A percentile compares a stretch with the other conserved stretches of the same genome.
Evolutionary conservation across 106 monocot species (phyloP).

Genomic region (Hemerocallis citrina): DNA sequence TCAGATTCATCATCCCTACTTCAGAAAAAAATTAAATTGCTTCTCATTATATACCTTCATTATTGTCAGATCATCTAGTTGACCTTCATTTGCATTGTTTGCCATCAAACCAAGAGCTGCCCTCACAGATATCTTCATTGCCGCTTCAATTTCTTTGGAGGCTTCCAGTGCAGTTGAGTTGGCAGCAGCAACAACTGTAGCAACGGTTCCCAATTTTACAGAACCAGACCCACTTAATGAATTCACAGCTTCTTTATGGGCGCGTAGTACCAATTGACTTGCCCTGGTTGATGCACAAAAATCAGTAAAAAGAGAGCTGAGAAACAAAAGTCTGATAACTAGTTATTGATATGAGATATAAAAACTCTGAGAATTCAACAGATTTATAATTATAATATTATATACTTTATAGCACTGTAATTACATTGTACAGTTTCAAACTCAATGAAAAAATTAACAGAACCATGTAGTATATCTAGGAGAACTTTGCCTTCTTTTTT

Average conservation of each 20-base stretch:
- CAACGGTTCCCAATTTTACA: slow-evolving; percentile 79
- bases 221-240: slow-evolving; percentile 80
- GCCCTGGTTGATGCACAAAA: slow-evolving; percentile 64
- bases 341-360: too few species aligned
- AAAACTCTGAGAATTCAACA: too few species aligned
- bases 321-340: too few species aligned
- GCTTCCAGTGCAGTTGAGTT: slow-evolving; percentile 88
- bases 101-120: slow-evolving; percentile 56
- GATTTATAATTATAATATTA: too few species aligned
- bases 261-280: slow-evolving; percentile 80
- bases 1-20: too few species aligned
- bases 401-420: too few species aligned
- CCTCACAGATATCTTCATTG: slow-evolving; percentile 85
- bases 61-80: slow-evolving; percentile 68
- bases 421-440: too few species aligned
- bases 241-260: slow-evolving; percentile 98
- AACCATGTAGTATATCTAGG: too few species aligned
- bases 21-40: slow-evolving; percentile 7
- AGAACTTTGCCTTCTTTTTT: too few species aligned
- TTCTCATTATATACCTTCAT: slow-evolving; percentile 63
- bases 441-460: too few species aligned
- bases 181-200: slow-evolving; percentile 88
- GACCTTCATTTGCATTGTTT: slow-evolving; percentile 41
- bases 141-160: slow-evolving; percentile 86
- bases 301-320: slow-evolving; percentile 8